Conservation (phyloP, 2,329 filamentous ascomycete species). For the Apiospora rasikravindrae region DNA sequence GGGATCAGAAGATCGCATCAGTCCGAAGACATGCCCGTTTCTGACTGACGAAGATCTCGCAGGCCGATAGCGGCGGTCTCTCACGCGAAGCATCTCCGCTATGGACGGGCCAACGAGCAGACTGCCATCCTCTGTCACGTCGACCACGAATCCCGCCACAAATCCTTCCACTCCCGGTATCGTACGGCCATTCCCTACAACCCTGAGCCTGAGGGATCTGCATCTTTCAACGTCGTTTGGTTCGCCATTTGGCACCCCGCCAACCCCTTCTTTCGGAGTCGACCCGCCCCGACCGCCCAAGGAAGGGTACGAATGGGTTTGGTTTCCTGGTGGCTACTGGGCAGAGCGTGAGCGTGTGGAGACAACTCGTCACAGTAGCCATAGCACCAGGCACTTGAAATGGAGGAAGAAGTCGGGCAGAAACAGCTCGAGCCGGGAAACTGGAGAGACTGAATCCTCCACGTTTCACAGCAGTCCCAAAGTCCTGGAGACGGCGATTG, state of each 20-base stretch:
- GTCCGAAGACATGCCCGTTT: slow-evolving; percentile 28
- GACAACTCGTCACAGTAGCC: slow-evolving; percentile 35
- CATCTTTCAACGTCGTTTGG: slow-evolving; percentile 6
- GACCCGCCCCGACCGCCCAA: slow-evolving; percentile 62
- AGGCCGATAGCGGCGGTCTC: slow-evolving; percentile 30
- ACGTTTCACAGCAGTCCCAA: slow-evolving; percentile 16
- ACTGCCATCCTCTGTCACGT: slow-evolving; percentile 28
- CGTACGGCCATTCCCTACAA: slow-evolving; percentile 19
- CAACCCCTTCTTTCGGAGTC: slow-evolving; percentile 35
- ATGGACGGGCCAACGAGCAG: slow-evolving; percentile 36
- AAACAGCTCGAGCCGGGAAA: slow-evolving; percentile 30
- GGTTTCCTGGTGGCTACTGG: slow-evolving; percentile 68
- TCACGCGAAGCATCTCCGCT: slow-evolving; percentile 32
- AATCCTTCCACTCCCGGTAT: slow-evolving; percentile 22
- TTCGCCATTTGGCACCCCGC: slow-evolving; percentile 24
- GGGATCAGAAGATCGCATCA: slow-evolving; percentile 25
- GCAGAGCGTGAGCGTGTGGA: slow-evolving; percentile 57
- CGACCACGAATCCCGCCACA: slow-evolving; percentile 22
- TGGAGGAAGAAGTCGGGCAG: slow-evolving; percentile 45
- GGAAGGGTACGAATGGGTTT: slow-evolving; percentile 65
- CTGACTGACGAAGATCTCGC: slow-evolving; percentile 25
- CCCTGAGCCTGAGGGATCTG: slow-evolving; percentile 21
- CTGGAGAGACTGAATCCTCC: slow-evolving; percentile 23
- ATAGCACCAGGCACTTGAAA: slow-evolving; percentile 44
- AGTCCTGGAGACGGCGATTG: slow-evolving; percentile 18